Base-by-base conservation (phyloP, 1,139 yeast genomes). In the Groenewaldozyma auringiensis region DNA sequence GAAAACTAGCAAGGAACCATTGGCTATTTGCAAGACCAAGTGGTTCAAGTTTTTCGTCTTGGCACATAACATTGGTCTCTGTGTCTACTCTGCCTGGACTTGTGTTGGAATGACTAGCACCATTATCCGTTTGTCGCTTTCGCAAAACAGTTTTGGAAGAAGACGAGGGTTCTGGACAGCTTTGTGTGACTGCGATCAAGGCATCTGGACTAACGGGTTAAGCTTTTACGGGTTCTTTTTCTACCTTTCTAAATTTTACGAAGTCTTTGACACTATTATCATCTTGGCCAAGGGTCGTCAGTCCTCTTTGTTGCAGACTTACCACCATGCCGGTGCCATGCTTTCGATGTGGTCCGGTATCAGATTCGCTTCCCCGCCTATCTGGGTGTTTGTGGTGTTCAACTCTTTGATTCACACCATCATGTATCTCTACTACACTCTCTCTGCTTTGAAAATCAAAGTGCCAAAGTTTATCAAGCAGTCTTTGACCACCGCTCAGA, bases 241-340 rank as follows among this genome's bases (percentile, higher is more conserved):
- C 60, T 82, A 82, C 62, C 63, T 82, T 39, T 79, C 86, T 53
- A 82, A 82, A 66, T 82, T 78, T 56, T 82, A 82, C 59, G 89
- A 83, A 63, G 83, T 82, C 37, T 58, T 82, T 34, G 92, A 82
- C 63, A 82, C 89, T 4, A 63, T 76, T 39, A 77, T 82, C 54
- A 82, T 82, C 51, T 70, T 82, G 47, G 70, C 81, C 50, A 82
- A 82, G 65, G 89, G 89, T 41, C 72, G 75, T 60, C 83, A 81
- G 36, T 76, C 85, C 13, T 76, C 83, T 3, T 66, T 82, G 52
- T 70, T 82, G 56, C 89, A 82, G 65, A 78, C 85, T 50, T 82
- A 82, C 64, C 89, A 82, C 61, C 92, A 83, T 61, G 78, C 89
- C 2, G 92, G 89, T 35, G 92, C 92, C 42, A 82, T 82, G 82